Evolutionary conservation across 139 green algal genomes (phyloP), one percentile per base, ranked within the genome.

Genomic region (Closterium sp.): DNA sequence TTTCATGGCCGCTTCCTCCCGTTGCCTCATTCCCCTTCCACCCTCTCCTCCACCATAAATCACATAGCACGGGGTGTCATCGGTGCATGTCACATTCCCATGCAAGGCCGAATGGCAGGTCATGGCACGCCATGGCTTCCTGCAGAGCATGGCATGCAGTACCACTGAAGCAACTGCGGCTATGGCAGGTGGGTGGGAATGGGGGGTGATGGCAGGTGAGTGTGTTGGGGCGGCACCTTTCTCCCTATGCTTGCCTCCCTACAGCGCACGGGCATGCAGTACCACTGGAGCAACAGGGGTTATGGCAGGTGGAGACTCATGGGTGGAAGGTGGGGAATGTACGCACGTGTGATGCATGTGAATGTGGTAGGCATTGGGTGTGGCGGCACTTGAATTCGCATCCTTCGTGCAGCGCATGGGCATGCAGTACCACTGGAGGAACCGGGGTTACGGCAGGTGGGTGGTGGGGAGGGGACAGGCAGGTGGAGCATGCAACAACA

Each of bases 21-120:
- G n/a, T n/a, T n/a, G n/a, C n/a, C n/a, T n/a, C n/a, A n/a, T n/a
- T n/a, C n/a, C n/a, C n/a, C n/a, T n/a, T n/a, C n/a, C n/a, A n/a
- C n/a, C n/a, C n/a, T n/a, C n/a, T n/a, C n/a, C n/a, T n/a, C 38
- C 38, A 45, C 24, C 73, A 27, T 13, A 88, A 31, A 27, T 7
- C 86, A 89, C 73, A 29, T 86, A 94, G 92, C 87, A 89, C 85
- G 91, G 89, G 6, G 94, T 98, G 19, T 97, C 95, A 6, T 96
- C 94, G n/a, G 73, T 97, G 90, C 97, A 99, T 90, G 79, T 99
- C n/a, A 99, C 97, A 4, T 99, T 99, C 93, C 96, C 95, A 91
- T 96, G 90, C 1, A 87, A 94, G 6, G 91, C 96, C 85, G 97
- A 99, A 93, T 97, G 94, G 92, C 89, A 94, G 7, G 89, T 91